Conservation (phyloP, 345 rosid species). For the Corchorus capsularis region DNA sequence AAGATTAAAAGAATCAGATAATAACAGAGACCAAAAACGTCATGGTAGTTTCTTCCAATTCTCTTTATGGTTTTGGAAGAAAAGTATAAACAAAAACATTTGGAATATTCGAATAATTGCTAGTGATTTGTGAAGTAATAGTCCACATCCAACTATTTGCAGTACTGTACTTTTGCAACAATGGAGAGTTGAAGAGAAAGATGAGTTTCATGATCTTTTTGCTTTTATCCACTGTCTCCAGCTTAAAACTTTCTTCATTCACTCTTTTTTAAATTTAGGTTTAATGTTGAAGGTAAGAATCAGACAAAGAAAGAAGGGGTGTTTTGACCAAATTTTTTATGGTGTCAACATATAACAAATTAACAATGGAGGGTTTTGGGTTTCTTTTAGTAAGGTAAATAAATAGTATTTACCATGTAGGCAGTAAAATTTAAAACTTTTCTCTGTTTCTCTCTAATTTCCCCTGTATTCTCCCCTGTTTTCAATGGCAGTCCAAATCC, state of each 20-base stretch:
- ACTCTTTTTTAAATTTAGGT: too few relatives aligned
- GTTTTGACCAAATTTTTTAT: too few relatives aligned
- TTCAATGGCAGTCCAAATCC: slow-evolving; percentile 2
- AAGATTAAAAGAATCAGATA: not conserved
- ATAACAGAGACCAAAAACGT: not conserved
- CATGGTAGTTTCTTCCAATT: not conserved
- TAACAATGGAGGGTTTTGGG: too few relatives aligned
- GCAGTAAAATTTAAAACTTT: not conserved
- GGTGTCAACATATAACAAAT: too few relatives aligned
- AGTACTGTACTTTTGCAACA: not conserved
- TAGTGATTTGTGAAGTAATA: not conserved
- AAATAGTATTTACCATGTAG: too few relatives aligned
- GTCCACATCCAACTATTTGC: not conserved
- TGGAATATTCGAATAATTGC: not conserved
- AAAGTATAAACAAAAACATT: not conserved
- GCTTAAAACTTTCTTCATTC: not conserved
- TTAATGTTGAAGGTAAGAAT: too few relatives aligned
- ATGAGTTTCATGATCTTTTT: not conserved
- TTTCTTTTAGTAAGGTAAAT: too few relatives aligned
- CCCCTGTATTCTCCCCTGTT: not conserved
- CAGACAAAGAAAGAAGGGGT: too few relatives aligned
- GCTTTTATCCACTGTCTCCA: not conserved
- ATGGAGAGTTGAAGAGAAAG: not conserved
- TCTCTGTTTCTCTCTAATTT: not conserved
- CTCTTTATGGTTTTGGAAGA: not conserved